phyloP scores from a whole-genome alignment of 2,329 filamentous ascomycete genomes.

The Aureobasidium zeae region DNA sequence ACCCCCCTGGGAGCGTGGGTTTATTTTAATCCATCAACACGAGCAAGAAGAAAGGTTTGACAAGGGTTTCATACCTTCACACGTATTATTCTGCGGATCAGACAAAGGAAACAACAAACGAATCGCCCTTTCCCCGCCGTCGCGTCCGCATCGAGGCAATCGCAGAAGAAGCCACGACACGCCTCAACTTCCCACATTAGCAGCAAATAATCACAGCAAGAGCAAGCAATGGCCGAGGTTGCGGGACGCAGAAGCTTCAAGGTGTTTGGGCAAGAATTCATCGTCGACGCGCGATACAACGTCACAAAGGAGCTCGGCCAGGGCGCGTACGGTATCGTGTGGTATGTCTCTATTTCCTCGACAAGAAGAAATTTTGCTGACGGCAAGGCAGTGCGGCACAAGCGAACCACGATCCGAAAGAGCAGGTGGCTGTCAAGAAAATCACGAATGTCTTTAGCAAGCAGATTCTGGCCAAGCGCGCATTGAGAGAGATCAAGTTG shows the following conservation, averaged over 20 bases:
- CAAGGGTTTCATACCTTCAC: too few relatives aligned
- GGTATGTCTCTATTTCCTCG: conserved; percentile 46
- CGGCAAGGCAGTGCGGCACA: conserved; percentile 63
- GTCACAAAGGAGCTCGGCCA: conserved; percentile 98
- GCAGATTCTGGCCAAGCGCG: conserved; percentile 98
- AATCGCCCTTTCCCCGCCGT: too few relatives aligned
- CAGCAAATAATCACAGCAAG: too few relatives aligned
- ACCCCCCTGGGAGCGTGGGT: too few relatives aligned
- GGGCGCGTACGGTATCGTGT: conserved; percentile 97
- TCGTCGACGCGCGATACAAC: conserved; percentile 95
- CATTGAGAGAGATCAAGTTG: conserved; percentile 95
- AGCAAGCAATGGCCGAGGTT: conserved; percentile 55
- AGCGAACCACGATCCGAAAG: conserved; percentile 70
- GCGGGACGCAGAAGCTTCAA: conserved; percentile 86
- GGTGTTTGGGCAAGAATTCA: conserved; percentile 99
- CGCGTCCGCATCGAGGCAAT: too few relatives aligned
- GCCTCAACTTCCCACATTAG: too few relatives aligned
- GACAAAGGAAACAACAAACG: too few relatives aligned
- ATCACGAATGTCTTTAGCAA: conserved; percentile 99
- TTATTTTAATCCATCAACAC: too few relatives aligned
- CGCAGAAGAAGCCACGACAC: too few relatives aligned
- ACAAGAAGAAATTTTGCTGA: background rate
- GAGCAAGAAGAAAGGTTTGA: too few relatives aligned
- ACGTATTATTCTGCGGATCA: too few relatives aligned
- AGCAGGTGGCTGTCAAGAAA: conserved; percentile 98